phyloP scores from a whole-genome alignment of 2,329 filamentous ascomycete genomes.

The Neopestalotiopsis sp. region DNA sequence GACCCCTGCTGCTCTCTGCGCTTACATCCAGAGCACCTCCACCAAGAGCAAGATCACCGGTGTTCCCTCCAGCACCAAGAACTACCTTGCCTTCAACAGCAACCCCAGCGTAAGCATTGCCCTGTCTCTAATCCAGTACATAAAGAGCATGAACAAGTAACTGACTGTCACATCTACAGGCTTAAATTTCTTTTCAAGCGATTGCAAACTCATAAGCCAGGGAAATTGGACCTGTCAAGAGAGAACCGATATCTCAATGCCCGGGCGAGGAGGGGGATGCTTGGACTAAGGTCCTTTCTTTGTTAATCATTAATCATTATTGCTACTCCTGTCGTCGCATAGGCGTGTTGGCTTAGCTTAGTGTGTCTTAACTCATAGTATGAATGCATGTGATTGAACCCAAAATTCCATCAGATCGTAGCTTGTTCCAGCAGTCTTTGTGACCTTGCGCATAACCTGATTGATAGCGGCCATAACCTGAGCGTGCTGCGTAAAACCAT shows the following conservation, averaged over 20 bases:
- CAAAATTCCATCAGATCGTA: neutral
- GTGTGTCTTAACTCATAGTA: neutral
- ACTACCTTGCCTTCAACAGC: constrained; percentile 63
- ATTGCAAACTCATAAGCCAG: neutral
- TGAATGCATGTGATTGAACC: neutral
- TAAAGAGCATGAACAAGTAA: too few relatives aligned
- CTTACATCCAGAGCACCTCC: constrained; percentile 35
- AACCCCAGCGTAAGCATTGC: constrained; percentile 32
- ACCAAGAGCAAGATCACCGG: constrained; percentile 46
- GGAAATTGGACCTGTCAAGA: neutral
- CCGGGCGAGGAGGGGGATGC: neutral
- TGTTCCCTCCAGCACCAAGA: constrained; percentile 50
- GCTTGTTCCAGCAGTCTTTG: too few relatives aligned
- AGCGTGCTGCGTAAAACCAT: too few relatives aligned
- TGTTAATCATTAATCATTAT: constrained; percentile 4
- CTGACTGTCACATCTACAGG: too few relatives aligned
- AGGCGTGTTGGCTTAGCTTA: neutral
- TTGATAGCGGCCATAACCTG: too few relatives aligned
- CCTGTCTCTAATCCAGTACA: neutral
- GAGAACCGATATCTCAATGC: neutral
- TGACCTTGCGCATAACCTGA: too few relatives aligned
- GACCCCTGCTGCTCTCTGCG: constrained; percentile 52
- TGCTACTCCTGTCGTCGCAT: neutral
- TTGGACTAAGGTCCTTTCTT: neutral
- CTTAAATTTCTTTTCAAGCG: neutral